Evolutionary conservation across 352 stramenopile species (phyloP).

Genomic region (Blastocystis sp.): DNA sequence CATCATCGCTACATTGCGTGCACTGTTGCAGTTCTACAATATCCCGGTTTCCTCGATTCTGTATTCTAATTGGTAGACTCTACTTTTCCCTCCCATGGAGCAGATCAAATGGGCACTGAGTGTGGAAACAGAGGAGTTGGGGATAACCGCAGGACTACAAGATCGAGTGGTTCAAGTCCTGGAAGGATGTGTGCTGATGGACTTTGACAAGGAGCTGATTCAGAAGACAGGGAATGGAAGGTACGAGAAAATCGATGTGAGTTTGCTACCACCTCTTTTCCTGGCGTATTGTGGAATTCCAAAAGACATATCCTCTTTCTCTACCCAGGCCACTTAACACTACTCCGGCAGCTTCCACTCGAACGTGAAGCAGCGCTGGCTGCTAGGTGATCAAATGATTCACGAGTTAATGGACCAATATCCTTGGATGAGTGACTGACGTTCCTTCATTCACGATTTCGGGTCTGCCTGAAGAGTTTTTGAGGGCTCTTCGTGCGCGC

Average conservation of each 20-base stretch:
- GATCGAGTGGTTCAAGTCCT: conserved; percentile 67
- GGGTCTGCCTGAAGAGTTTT: conserved; percentile 48
- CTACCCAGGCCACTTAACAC: neutral
- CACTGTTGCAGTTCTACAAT: conserved; percentile 64
- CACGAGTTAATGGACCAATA: conserved; percentile 63
- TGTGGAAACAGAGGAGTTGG: conserved; percentile 67
- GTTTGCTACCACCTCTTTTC: conserved; percentile 62
- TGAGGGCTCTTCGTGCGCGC: neutral
- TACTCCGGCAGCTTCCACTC: conserved; percentile 65
- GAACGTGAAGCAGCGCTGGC: conserved; percentile 66
- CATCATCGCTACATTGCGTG: conserved; percentile 64
- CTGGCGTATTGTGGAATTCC: conserved; percentile 62
- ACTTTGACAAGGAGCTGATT: conserved; percentile 65
- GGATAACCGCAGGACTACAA: conserved; percentile 67
- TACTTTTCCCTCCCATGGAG: conserved; percentile 51
- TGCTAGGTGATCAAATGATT: conserved; percentile 62
- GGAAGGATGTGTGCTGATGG: conserved; percentile 66
- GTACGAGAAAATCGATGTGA: conserved; percentile 59
- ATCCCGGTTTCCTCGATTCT: conserved; percentile 50
- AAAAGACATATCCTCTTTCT: conserved; percentile 62
- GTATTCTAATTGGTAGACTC: neutral
- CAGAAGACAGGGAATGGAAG: conserved; percentile 59
- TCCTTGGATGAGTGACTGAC: neutral
- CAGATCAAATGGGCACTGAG: conserved; percentile 64
- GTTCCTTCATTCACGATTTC: conserved; percentile 56